Evolutionary conservation across 768 basidiomycete genomes (phyloP).

Genomic region (Galerina sulciceps): DNA sequence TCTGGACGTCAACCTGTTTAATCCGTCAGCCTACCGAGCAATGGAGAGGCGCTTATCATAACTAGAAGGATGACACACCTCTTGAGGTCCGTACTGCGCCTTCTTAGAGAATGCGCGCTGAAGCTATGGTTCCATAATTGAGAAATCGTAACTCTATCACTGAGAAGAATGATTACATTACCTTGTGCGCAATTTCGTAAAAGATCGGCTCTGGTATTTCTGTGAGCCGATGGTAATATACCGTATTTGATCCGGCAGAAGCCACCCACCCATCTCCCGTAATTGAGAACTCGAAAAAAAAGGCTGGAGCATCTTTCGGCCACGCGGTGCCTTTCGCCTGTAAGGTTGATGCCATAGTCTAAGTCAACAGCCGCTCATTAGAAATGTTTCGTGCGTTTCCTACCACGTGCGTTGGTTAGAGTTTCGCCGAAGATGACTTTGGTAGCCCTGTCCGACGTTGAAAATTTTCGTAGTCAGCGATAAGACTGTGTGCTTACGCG

Average conservation of each 20-base stretch:
- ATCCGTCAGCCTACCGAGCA: not conserved
- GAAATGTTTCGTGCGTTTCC: not conserved
- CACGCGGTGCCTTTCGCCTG: slow-evolving; percentile 44
- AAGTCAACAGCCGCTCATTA: not conserved
- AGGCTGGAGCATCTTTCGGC: slow-evolving; percentile 48
- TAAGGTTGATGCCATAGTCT: not conserved
- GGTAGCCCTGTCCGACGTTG: slow-evolving; percentile 12
- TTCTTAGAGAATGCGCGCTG: slow-evolving; percentile 22
- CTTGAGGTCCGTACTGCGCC: slow-evolving; percentile 33
- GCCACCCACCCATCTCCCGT: slow-evolving; percentile 37
- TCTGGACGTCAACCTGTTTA: slow-evolving; percentile 34
- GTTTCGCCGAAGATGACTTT: slow-evolving; percentile 30
- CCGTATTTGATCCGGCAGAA: not conserved
- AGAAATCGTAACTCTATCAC: not conserved
- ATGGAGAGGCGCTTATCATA: slow-evolving; percentile 16
- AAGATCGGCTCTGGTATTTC: slow-evolving; percentile 34
- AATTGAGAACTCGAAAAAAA: slow-evolving; percentile 46
- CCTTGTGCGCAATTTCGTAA: slow-evolving; percentile 32
- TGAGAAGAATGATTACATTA: slow-evolving; percentile 7
- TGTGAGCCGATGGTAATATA: not conserved
- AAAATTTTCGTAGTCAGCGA: not conserved
- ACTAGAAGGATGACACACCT: slow-evolving; percentile 24
- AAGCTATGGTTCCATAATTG: slow-evolving; percentile 24
- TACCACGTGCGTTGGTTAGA: slow-evolving; percentile 30
- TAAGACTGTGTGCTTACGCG: slow-evolving; percentile 12